Evolutionary conservation across 1,284 basidiomycete species (phyloP).

Genomic region (Hymenochaete sp.): DNA sequence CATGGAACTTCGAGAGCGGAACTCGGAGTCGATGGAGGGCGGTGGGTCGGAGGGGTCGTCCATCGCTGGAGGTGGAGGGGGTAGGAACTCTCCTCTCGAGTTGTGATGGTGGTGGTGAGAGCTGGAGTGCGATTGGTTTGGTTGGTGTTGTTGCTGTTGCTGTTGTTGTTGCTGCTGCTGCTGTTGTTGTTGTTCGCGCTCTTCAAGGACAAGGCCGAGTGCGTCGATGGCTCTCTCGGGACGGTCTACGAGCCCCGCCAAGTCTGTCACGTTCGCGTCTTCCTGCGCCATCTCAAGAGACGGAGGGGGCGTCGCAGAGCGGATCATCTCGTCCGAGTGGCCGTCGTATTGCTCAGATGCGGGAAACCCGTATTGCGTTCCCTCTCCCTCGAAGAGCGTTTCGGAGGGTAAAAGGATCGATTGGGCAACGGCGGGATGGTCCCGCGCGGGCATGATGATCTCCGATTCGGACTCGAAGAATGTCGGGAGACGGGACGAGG

Average conservation of each 20-base stretch:
- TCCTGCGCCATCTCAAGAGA: slow-evolving; percentile 59
- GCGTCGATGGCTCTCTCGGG: slow-evolving; percentile 47
- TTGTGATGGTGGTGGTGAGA: slow-evolving; percentile 21
- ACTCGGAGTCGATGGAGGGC: slow-evolving; percentile 72
- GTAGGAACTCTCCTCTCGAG: slow-evolving; percentile 37
- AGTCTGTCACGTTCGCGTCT: slow-evolving; percentile 57
- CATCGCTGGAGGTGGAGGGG: slow-evolving; percentile 71
- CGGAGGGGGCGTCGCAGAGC: slow-evolving; percentile 53
- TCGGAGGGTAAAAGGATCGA: slow-evolving; percentile 24
- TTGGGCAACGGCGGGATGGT: slow-evolving; percentile 30
- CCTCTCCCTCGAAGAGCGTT: slow-evolving; percentile 54
- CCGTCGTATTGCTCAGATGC: slow-evolving; percentile 69
- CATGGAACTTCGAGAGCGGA: too few relatives aligned
- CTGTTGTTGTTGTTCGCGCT: slow-evolving; percentile 28
- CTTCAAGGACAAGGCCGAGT: slow-evolving; percentile 49
- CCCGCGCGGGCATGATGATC: slow-evolving; percentile 49
- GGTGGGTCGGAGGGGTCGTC: slow-evolving; percentile 81
- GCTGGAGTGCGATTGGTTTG: slow-evolving; percentile 12
- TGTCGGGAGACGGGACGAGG: slow-evolving; percentile 56
- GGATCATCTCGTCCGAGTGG: slow-evolving; percentile 54
- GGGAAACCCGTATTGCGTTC: slow-evolving; percentile 60
- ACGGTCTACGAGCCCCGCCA: slow-evolving; percentile 46
- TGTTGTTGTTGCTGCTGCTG: too few relatives aligned
- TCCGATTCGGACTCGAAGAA: slow-evolving; percentile 71
- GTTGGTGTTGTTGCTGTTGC: too few relatives aligned